phyloP scores from a whole-genome alignment of 2,329 filamentous ascomycete genomes.

The Aspergillus ochraceus region DNA sequence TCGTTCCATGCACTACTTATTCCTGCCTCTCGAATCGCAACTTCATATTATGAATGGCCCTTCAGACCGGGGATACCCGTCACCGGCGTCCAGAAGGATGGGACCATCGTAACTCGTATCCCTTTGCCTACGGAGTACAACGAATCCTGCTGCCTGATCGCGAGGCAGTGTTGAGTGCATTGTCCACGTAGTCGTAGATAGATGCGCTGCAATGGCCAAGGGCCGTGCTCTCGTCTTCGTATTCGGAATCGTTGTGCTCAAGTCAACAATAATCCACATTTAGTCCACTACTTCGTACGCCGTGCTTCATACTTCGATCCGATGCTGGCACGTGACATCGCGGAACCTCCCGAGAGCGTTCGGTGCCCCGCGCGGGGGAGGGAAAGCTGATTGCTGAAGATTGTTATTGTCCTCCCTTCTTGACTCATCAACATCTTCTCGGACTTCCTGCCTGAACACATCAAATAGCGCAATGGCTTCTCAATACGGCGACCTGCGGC shows the following conservation, averaged over 20 bases:
- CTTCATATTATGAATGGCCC: not conserved
- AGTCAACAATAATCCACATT: too few species aligned
- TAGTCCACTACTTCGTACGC: too few species aligned
- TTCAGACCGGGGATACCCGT: not conserved
- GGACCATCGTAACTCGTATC: too few species aligned
- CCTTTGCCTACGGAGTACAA: not conserved
- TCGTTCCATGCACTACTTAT: not conserved
- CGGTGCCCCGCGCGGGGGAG: not conserved
- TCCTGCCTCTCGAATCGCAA: too few species aligned
- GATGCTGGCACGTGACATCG: not conserved
- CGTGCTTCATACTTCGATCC: not conserved
- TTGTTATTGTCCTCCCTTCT: not conserved
- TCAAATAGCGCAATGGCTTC: slow-evolving; percentile 51
- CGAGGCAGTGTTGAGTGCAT: not conserved
- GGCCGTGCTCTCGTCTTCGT: slow-evolving; percentile 10
- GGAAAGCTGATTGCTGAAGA: not conserved
- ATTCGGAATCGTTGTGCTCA: slow-evolving; percentile 1
- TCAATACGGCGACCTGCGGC: slow-evolving; percentile 59
- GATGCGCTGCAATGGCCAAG: not conserved
- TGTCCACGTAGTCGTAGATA: not conserved
- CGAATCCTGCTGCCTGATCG: not conserved
- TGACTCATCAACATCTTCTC: not conserved
- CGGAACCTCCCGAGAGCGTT: not conserved
- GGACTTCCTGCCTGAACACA: not conserved
- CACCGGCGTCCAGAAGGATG: too few species aligned